These are phyloP conservation scores for Coix lacrymajobi DNA, from an alignment of 176 grass and related monocot species.

Conservation along the genomic window DNA sequence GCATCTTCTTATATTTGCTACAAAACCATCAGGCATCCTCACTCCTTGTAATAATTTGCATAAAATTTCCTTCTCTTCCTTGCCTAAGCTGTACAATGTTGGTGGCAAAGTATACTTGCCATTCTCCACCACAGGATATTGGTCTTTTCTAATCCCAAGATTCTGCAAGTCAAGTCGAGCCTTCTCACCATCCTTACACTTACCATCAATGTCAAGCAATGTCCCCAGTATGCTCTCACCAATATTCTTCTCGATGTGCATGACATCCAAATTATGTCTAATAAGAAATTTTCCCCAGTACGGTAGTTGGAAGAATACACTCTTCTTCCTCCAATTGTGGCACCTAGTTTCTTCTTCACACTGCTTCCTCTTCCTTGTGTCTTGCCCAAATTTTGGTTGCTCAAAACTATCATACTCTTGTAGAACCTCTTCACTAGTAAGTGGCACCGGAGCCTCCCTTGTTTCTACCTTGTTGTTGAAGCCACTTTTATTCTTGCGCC, in stretches of 20 bases:
- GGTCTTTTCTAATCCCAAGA: background rate
- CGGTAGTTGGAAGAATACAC: background rate
- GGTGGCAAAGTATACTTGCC: background rate
- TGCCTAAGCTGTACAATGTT: background rate
- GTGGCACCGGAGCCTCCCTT: background rate
- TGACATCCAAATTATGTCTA: background rate
- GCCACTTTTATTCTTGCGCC: background rate
- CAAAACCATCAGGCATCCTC: conserved; percentile 2
- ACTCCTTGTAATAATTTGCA: background rate
- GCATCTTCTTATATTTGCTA: conserved; percentile 1
- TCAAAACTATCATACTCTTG: background rate
- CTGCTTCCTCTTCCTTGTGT: background rate
- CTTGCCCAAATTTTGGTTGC: background rate
- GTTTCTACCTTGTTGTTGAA: background rate
- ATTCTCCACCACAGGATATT: background rate
- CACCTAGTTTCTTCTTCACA: background rate
- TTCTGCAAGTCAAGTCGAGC: background rate
- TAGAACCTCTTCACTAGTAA: background rate
- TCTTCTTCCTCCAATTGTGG: background rate
- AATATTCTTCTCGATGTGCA: conserved; percentile 20
- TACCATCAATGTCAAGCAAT: background rate
- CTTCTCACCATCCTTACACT: background rate
- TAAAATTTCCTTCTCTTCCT: background rate
- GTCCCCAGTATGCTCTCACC: conserved; percentile 6
- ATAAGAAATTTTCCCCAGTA: background rate